Conservation (phyloP, 768 basidiomycete species). For the Sarcomyxa edulis region DNA sequence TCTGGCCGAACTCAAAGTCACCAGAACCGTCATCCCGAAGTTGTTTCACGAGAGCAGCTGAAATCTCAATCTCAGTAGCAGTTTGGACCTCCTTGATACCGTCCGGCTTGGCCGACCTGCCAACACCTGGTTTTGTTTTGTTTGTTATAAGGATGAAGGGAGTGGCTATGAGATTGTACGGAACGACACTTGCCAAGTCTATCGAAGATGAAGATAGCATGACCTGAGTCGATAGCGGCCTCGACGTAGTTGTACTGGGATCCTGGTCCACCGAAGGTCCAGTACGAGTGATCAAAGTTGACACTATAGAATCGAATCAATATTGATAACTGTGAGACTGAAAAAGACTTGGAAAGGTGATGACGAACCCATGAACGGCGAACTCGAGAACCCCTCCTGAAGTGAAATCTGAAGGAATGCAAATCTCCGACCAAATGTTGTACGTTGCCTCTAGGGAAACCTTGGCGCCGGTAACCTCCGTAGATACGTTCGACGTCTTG, state of each 20-base stretch:
- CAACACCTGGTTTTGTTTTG: slow-evolving; percentile 11
- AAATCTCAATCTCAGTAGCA: slow-evolving; percentile 14
- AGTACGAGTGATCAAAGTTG: slow-evolving; percentile 19
- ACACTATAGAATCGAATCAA: slow-evolving; percentile 10
- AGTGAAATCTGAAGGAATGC: slow-evolving; percentile 8
- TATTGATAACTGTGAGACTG: background rate
- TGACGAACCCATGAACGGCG: slow-evolving; percentile 16
- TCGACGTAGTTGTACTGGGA: slow-evolving; percentile 17
- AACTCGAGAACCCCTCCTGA: slow-evolving; percentile 11
- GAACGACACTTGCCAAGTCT: slow-evolving; percentile 12
- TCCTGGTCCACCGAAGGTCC: slow-evolving; percentile 14
- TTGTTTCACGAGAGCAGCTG: slow-evolving; percentile 11
- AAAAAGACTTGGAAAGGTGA: background rate
- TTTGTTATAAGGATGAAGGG: background rate
- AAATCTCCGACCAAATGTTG: slow-evolving; percentile 6
- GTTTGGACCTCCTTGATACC: slow-evolving; percentile 17
- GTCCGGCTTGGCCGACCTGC: slow-evolving; percentile 17
- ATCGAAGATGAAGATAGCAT: slow-evolving; percentile 16
- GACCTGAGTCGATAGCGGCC: slow-evolving; percentile 12
- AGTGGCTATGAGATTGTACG: background rate
- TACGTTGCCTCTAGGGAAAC: background rate
- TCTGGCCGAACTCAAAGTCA: too few species aligned
- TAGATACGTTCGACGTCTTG: background rate
- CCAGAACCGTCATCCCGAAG: slow-evolving; percentile 7
- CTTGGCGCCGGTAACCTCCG: background rate